Base-by-base conservation (phyloP, 2,329 filamentous ascomycete genomes). In the Beauveria medogensis region DNA sequence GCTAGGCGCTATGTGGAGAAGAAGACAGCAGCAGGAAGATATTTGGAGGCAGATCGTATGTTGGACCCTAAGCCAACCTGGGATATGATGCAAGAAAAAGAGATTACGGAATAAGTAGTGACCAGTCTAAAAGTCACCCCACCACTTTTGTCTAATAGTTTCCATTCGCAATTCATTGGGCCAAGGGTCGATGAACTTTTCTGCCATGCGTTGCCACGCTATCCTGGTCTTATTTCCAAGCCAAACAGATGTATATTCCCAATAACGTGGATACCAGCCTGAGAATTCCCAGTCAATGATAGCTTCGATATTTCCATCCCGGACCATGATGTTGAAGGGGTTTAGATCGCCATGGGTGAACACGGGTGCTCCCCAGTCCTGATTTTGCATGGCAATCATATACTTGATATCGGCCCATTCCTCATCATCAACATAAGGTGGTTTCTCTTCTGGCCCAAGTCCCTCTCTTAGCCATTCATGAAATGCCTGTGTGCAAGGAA, bases 231-330 rank as follows among this genome's bases (percentile, higher is more conserved):
- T 59, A 24, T 44, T 59, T 14, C 46, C 55, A 2, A 51, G 47
- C 55, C 55, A 59, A 18, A 44, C 37, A 34, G 55, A 59, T 2
- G 67, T 69, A n/a, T 67, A 69, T 55, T 72, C 70, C 69, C 69
- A 72, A 58, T 71, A 71, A 53, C 71, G 67, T 2, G 69, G 71
- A 62, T 70, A 70, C 68, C 70, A 73, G 55, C 74, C 74, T 2
- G 74, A 63, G 64, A 70, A 69, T 3, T 52, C 70, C 69, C 69
- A 72, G 52, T 72, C 70, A 48, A 73, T 66, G 24, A 71, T 67
- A 2, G 67, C 69, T 40, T 62, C 65, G 8, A 72, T 62, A 10
- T 66, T 68, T 12, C 68, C 67, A 6, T 61, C 20, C 5, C 61
- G 63, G 6, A 72, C 64, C 1, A 72, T 68, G 22, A 71, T 70